Conservation (phyloP, 305 asterid species). For the Fraxinus floribunda region DNA sequence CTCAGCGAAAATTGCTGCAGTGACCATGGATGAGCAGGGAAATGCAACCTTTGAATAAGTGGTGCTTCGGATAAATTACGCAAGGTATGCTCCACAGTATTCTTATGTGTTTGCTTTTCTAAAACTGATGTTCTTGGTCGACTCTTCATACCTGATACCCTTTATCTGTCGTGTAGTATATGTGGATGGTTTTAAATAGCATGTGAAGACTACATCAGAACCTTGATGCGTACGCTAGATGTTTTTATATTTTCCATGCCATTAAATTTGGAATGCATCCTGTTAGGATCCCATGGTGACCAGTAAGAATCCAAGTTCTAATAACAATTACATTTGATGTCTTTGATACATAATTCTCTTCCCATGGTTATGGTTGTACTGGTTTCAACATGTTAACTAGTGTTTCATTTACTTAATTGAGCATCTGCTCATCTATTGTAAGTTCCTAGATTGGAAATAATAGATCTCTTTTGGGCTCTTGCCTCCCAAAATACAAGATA, state of each 20-base stretch:
- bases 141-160: background rate
- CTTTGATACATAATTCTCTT: background rate
- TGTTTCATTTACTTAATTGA: background rate
- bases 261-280: background rate
- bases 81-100: no score
- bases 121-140: no score
- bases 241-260: background rate
- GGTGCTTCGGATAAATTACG: no score
- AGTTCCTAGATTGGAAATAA: no score
- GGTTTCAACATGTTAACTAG: background rate
- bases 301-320: background rate
- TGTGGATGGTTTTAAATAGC: background rate
- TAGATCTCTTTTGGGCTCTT: no score
- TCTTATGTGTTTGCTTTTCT: no score
- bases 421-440: background rate
- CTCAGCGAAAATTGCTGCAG: no score
- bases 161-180: conserved; percentile 17
- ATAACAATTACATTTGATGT: background rate
- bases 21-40: no score
- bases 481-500: no score
- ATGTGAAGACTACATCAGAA: background rate
- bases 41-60: no score
- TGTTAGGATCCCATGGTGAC: background rate
- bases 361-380: background rate
- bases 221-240: background rate